Evolutionary conservation across 768 basidiomycete genomes (phyloP).

Genomic region (Cytidiella melzeri): DNA sequence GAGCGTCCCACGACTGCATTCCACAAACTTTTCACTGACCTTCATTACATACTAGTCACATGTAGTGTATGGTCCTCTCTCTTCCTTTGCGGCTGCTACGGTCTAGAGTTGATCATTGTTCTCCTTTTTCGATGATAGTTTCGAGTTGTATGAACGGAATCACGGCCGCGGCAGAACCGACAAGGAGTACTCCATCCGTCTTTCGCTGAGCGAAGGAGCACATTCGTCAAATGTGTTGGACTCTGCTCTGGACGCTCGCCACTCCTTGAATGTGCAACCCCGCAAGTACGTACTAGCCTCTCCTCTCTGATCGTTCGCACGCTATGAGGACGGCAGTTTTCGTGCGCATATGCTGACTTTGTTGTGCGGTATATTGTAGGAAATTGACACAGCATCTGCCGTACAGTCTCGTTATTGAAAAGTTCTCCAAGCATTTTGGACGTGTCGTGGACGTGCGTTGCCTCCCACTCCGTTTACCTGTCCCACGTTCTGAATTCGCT

Average conservation of each 20-base stretch:
- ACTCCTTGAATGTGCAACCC: conserved; percentile 93
- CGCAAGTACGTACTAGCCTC: conserved; percentile 47
- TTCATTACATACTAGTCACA: no score
- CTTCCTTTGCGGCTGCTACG: no score
- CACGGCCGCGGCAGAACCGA: conserved; percentile 80
- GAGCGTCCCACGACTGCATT: no score
- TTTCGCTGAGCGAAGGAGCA: conserved; percentile 93
- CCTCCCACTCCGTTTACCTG: no score
- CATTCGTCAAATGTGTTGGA: conserved; percentile 97
- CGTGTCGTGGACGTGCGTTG: conserved; percentile 54
- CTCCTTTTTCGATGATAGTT: conserved; percentile 39
- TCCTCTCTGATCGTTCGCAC: neutral
- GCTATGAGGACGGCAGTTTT: no score
- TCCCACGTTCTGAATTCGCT: neutral
- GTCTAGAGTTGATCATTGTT: no score
- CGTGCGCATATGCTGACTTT: conserved; percentile 9
- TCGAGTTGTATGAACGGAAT: conserved; percentile 93
- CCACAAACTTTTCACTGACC: no score
- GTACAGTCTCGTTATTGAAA: conserved; percentile 82
- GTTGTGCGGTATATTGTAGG: conserved; percentile 39
- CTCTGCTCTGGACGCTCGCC: conserved; percentile 90
- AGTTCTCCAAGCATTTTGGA: conserved; percentile 83
- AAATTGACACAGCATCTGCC: conserved; percentile 83
- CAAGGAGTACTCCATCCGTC: conserved; percentile 92
- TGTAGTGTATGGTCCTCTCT: conserved; percentile 50